Percentiles rank a stretch among this genome's conserved stretches.
Conservation (phyloP, 257 asterid species). For the Solanum bulbocastanum region DNA sequence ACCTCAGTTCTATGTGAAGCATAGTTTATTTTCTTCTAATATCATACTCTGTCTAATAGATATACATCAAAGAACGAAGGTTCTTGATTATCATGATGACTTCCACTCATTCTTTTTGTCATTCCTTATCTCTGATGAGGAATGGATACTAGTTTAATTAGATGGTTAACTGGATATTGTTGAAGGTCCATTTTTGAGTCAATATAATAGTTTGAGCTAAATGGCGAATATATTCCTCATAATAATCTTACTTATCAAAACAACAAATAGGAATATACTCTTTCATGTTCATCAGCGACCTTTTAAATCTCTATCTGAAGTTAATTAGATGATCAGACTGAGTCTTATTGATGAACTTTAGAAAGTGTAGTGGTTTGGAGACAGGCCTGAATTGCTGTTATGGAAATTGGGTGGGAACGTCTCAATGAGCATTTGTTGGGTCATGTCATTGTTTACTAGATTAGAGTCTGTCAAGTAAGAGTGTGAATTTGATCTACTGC, state of each 20-base stretch:
- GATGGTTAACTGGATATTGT: background rate
- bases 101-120: background rate
- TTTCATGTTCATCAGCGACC: background rate
- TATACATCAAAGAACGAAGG: background rate
- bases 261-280: background rate
- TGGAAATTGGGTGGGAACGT: background rate
- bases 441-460: background rate
- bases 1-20: background rate
- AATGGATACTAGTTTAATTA: background rate
- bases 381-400: background rate
- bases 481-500: background rate
- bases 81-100: background rate
- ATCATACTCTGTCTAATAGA: background rate
- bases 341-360: background rate
- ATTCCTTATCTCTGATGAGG: background rate
- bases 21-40: background rate
- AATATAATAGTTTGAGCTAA: background rate
- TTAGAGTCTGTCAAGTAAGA: background rate
- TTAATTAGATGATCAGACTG: background rate
- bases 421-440: background rate
- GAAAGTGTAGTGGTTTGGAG: background rate
- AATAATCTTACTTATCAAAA: background rate
- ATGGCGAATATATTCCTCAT: background rate
- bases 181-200: background rate
- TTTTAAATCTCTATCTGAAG: background rate